Conservation (phyloP, 805 yeast species). For the Barnettozyma sucrosica region DNA sequence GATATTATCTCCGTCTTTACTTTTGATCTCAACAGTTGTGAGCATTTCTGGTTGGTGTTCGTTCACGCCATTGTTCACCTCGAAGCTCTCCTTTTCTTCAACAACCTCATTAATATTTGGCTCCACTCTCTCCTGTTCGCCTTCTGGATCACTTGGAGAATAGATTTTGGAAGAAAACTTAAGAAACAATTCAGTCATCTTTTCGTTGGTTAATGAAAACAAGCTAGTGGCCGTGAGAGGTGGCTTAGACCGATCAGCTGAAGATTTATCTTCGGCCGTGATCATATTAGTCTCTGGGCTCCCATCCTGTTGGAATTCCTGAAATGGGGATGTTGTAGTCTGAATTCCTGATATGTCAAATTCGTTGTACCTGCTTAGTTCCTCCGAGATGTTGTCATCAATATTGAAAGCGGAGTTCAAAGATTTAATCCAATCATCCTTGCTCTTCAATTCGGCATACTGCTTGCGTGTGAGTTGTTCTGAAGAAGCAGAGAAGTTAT, state of each 20-base stretch:
- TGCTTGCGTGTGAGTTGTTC: not conserved
- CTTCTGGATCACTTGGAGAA: not conserved
- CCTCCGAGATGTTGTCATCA: constrained; percentile 15
- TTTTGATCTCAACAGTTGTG: not conserved
- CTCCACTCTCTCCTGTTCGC: not conserved
- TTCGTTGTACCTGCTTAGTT: constrained; percentile 7
- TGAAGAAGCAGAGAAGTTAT: constrained; percentile 4
- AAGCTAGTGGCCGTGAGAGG: constrained; percentile 8
- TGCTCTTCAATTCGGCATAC: constrained; percentile 2
- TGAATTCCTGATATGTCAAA: constrained; percentile 1
- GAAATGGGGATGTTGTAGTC: not conserved
- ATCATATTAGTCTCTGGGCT: not conserved
- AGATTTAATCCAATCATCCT: constrained; percentile 15
- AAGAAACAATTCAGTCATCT: constrained; percentile 7
- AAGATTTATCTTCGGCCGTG: not conserved
- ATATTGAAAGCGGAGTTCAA: constrained; percentile 17
- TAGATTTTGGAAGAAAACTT: constrained; percentile 6
- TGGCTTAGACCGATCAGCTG: not conserved
- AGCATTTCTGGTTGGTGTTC: not conserved
- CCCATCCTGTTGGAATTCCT: not conserved
- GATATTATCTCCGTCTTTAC: not conserved
- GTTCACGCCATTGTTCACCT: not conserved
- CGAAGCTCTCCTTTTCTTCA: not conserved
- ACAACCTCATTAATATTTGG: not conserved
- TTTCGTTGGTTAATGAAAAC: constrained; percentile 9